These are phyloP conservation scores for Zygoascus tannicola DNA, from an alignment of 805 yeast species.

Conservation along the genomic window DNA sequence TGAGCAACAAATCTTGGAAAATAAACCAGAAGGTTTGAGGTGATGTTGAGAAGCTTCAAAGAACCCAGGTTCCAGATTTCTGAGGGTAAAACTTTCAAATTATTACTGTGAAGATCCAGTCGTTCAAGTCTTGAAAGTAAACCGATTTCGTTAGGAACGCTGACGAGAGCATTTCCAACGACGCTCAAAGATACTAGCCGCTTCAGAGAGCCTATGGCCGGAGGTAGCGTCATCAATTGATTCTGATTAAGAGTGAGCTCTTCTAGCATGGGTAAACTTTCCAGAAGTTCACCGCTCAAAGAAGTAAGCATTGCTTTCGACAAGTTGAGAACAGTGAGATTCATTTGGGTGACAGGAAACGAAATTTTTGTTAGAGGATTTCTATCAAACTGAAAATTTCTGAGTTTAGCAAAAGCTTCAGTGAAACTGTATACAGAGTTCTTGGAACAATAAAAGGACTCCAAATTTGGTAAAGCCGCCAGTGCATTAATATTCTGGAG, in stretches of 20 bases:
- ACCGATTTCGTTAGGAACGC: slow-evolving; percentile 60
- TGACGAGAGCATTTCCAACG: slow-evolving; percentile 63
- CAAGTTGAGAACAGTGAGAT: slow-evolving; percentile 63
- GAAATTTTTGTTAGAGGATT: slow-evolving; percentile 73
- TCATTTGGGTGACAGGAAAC: slow-evolving; percentile 43
- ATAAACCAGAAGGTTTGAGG: slow-evolving; percentile 58
- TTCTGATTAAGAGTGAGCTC: slow-evolving; percentile 71
- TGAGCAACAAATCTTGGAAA: slow-evolving; percentile 39
- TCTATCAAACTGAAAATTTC: slow-evolving; percentile 63
- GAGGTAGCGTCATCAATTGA: slow-evolving; percentile 68
- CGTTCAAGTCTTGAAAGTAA: slow-evolving; percentile 47
- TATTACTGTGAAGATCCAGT: slow-evolving; percentile 78
- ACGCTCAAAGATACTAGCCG: slow-evolving; percentile 59
- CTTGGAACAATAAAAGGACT: slow-evolving; percentile 64
- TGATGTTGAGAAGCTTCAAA: slow-evolving; percentile 52
- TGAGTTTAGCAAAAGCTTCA: slow-evolving; percentile 51
- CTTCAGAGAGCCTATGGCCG: slow-evolving; percentile 49
- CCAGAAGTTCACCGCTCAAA: slow-evolving; percentile 54
- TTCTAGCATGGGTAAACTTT: slow-evolving; percentile 56
- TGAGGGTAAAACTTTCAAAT: slow-evolving; percentile 57
- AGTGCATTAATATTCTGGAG: slow-evolving; percentile 45
- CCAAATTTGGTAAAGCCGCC: slow-evolving; percentile 50
- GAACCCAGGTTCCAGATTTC: slow-evolving; percentile 57
- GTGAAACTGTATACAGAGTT: slow-evolving; percentile 65
- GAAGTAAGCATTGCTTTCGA: slow-evolving; percentile 76